These are phyloP conservation scores for Exserohilum turcica DNA, from an alignment of 2,329 filamentous ascomycete genomes.

Conservation along the genomic window DNA sequence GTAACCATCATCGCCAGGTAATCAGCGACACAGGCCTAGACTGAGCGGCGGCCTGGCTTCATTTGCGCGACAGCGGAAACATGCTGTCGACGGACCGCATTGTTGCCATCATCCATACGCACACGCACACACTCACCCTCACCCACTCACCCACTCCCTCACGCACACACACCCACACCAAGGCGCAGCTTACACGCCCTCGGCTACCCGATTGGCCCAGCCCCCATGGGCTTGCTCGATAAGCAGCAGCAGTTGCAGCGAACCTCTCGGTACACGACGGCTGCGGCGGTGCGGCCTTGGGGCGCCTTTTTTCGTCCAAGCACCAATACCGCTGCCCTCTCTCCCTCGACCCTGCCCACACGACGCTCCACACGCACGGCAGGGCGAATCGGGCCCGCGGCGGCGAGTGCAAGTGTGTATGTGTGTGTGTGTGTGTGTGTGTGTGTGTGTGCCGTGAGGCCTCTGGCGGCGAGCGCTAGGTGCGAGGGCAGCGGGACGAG, in stretches of 20 bases:
- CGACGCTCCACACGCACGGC: slow-evolving; percentile 12
- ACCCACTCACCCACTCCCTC: no score
- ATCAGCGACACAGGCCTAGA: slow-evolving; percentile 10
- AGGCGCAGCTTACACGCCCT: slow-evolving; percentile 29
- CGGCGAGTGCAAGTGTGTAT: slow-evolving; percentile 11
- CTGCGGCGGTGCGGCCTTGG: neutral
- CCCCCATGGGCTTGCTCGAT: slow-evolving; percentile 15
- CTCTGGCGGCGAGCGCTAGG: slow-evolving; percentile 22
- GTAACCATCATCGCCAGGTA: slow-evolving; percentile 1
- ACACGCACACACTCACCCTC: no score
- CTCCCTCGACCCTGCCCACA: no score
- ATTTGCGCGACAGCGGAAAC: slow-evolving; percentile 16
- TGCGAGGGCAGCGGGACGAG: slow-evolving; percentile 36
- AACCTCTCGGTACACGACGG: slow-evolving; percentile 2
- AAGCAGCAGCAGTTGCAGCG: slow-evolving; percentile 3
- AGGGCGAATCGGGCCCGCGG: slow-evolving; percentile 18
- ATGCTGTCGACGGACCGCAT: slow-evolving; percentile 19
- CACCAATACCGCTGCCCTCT: neutral
- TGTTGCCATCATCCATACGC: slow-evolving; percentile 31
- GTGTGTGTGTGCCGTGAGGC: slow-evolving; percentile 21
- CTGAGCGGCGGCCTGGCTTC: slow-evolving; percentile 13
- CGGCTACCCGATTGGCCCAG: slow-evolving; percentile 32
- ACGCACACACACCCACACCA: no score
- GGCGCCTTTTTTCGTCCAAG: neutral
- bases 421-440: neutral